Conservation (phyloP, 2,329 filamentous ascomycete genomes). For the Fusarium sp. region DNA sequence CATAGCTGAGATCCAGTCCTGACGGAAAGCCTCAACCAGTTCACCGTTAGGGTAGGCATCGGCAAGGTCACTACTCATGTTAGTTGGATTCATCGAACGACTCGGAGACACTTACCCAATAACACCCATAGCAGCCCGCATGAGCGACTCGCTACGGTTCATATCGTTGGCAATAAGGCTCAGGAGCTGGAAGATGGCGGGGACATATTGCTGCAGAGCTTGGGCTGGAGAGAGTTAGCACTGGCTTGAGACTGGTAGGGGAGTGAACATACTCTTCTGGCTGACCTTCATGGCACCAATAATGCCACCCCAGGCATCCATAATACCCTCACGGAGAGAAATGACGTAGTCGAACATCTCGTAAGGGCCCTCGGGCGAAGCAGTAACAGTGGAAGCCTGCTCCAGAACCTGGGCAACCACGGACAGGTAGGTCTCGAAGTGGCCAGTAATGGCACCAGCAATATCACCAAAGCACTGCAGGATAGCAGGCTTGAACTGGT, state of each 20-base stretch:
- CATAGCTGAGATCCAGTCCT: constrained; percentile 89
- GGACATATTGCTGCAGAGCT: constrained; percentile 80
- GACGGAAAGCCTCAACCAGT: constrained; percentile 84
- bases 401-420: constrained; percentile 95
- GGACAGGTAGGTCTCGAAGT: constrained; percentile 92
- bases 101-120: constrained; percentile 77
- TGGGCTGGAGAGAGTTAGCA: constrained; percentile 64
- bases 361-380: constrained; percentile 83
- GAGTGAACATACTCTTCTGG: constrained; percentile 74
- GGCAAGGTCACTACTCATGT: constrained; percentile 79
- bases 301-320: constrained; percentile 98
- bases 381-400: constrained; percentile 87
- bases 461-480: constrained; percentile 98
- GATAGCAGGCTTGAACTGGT: constrained; percentile 98
- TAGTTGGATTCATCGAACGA: constrained; percentile 10
- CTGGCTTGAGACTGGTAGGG: constrained; percentile 9
- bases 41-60: constrained; percentile 94
- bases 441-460: constrained; percentile 89
- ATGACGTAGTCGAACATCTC: constrained; percentile 98
- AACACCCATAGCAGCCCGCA: constrained; percentile 96
- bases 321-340: constrained; percentile 94
- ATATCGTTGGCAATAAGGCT: constrained; percentile 82
- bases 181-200: constrained; percentile 88
- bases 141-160: constrained; percentile 90
- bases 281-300: constrained; percentile 92